Percentiles rank a stretch among this genome's conserved stretches.
phyloP scores from a whole-genome alignment of 1,284 basidiomycete genomes.

The Puccinia triticina region DNA sequence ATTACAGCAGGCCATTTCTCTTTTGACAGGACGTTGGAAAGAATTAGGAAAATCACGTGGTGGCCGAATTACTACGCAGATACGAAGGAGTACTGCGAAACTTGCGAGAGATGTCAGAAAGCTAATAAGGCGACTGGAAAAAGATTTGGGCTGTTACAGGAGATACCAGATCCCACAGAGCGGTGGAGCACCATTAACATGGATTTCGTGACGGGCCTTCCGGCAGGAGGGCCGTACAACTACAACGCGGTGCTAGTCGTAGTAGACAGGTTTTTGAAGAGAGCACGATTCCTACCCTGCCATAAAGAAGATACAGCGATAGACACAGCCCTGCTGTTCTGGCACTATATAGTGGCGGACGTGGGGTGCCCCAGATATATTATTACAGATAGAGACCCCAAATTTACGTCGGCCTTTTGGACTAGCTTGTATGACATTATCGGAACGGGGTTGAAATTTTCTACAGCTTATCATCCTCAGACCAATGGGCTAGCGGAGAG shows the following conservation, averaged over 20 bases:
- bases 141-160: not conserved
- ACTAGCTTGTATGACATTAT: constrained; percentile 60
- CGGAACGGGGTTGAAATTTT: constrained; percentile 62
- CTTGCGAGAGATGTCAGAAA: constrained; percentile 14
- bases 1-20: constrained; percentile 1
- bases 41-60: constrained; percentile 2
- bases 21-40: constrained; percentile 1
- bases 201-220: not conserved
- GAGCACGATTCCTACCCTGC: not conserved
- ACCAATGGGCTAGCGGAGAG: not conserved
- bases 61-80: not conserved
- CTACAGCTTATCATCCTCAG: constrained; percentile 63
- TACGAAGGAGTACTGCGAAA: not conserved
- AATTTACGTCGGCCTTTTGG: constrained; percentile 62
- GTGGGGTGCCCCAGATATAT: not conserved
- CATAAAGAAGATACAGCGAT: not conserved
- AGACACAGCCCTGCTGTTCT: not conserved
- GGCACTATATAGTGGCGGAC: not conserved
- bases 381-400: too few relatives aligned
- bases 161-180: not conserved
- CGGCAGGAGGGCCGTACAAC: not conserved
- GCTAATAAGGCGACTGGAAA: constrained; percentile 3
- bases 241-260: not conserved
- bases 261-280: not conserved
- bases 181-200: not conserved